Percentiles rank a stretch among this genome's conserved stretches.
Conservation (phyloP, 2,329 filamentous ascomycete genomes). For the Fusarium humuli region DNA sequence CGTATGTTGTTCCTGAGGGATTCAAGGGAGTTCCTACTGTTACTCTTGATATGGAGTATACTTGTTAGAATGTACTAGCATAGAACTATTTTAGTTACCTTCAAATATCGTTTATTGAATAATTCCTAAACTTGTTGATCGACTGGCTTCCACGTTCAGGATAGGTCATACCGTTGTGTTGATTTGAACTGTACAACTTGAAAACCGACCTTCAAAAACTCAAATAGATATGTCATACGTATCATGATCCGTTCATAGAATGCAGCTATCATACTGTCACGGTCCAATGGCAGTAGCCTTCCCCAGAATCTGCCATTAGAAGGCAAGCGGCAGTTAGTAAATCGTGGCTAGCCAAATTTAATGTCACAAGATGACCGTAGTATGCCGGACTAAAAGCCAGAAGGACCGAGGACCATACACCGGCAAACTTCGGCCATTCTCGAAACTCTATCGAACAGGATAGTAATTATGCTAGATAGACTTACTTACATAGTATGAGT, state of each 20-base stretch:
- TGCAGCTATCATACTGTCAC: no score
- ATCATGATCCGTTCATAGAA: no score
- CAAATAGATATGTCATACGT: no score
- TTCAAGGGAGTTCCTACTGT: constrained; percentile 55
- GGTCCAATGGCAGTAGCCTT: fast-evolving
- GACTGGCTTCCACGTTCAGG: background rate
- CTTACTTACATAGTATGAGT: background rate
- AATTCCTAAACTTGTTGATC: background rate
- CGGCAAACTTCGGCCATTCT: constrained; percentile 20
- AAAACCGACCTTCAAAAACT: no score
- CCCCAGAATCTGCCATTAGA: background rate
- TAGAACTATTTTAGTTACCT: background rate
- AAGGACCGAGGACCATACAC: no score
- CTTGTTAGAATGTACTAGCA: constrained; percentile 25
- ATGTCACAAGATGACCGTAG: background rate
- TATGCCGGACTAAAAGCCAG: background rate
- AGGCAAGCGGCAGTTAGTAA: background rate
- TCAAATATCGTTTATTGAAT: background rate
- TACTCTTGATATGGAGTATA: constrained; percentile 50
- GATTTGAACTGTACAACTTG: no score
- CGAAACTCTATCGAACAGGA: background rate
- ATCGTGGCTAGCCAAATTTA: background rate
- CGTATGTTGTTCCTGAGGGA: constrained; percentile 56
- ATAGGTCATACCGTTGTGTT: no score
- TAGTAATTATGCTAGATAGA: background rate